phyloP scores from a whole-genome alignment of 2,329 filamentous ascomycete species.

The Aaosphaeria pasadenensis region DNA sequence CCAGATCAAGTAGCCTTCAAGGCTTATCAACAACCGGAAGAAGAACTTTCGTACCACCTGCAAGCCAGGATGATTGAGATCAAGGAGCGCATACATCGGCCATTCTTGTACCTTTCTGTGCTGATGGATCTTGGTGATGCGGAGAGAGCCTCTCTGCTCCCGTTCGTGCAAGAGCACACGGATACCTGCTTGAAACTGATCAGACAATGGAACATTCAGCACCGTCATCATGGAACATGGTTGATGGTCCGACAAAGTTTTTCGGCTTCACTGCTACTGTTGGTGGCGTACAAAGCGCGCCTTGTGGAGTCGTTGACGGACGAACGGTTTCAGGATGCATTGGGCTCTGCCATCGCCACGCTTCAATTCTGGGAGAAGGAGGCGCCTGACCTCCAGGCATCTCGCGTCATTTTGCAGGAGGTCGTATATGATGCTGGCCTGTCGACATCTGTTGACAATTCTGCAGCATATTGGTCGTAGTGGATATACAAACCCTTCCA shows the following conservation, averaged over 20 bases:
- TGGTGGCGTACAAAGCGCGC: conserved; percentile 19
- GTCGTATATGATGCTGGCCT: not conserved
- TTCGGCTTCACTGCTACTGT: conserved; percentile 17
- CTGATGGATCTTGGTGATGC: conserved; percentile 12
- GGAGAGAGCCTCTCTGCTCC: not conserved
- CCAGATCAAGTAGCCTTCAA: conserved; percentile 4
- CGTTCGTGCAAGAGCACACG: conserved; percentile 13
- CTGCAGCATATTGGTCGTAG: not conserved
- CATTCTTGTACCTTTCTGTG: conserved; percentile 29
- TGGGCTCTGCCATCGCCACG: conserved; percentile 7
- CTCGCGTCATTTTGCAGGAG: not conserved
- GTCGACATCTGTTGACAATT: not conserved
- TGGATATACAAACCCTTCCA: no score
- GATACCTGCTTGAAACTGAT: conserved; percentile 16
- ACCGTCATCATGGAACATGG: conserved; percentile 35
- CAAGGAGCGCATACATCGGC: conserved; percentile 27
- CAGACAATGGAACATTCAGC: conserved; percentile 16
- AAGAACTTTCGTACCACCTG: conserved; percentile 15
- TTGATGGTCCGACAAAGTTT: conserved; percentile 15
- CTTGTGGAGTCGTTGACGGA: not conserved
- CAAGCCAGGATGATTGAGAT: conserved; percentile 6
- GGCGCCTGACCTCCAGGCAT: conserved; percentile 9
- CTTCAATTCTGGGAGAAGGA: conserved; percentile 16
- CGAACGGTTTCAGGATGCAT: conserved; percentile 3
- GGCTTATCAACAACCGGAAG: conserved; percentile 6